Evolutionary conservation across 2,329 filamentous ascomycete genomes (phyloP).

Genomic region (Fusarium mundagurra): DNA sequence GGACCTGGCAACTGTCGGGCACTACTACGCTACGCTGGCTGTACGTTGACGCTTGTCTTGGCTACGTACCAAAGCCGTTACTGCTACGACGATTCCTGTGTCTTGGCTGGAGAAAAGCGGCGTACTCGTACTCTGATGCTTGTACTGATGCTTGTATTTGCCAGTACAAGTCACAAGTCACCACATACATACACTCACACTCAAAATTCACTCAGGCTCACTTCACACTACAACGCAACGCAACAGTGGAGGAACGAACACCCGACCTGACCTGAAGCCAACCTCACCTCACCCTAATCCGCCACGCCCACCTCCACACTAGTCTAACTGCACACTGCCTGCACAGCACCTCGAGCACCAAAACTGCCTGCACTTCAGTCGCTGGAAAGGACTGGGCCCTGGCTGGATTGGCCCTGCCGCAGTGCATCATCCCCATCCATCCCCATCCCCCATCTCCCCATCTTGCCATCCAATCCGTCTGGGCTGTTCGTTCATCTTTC

Average conservation of each 20-base stretch:
- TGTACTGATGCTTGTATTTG: slow-evolving; percentile 2
- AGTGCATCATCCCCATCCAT: slow-evolving; percentile 39
- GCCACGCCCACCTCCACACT: slow-evolving; percentile 43
- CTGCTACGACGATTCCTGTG: slow-evolving; percentile 14
- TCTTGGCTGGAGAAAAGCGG: background rate
- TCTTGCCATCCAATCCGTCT: slow-evolving; percentile 34
- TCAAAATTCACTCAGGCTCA: slow-evolving; percentile 1
- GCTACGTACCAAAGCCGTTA: slow-evolving; percentile 27
- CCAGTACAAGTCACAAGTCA: background rate
- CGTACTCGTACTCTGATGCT: slow-evolving; percentile 29
- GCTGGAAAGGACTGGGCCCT: background rate
- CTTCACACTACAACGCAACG: slow-evolving; percentile 8
- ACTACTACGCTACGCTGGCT: slow-evolving; percentile 24
- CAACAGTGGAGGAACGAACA: slow-evolving; percentile 32
- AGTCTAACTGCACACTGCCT: slow-evolving; percentile 5
- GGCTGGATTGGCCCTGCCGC: background rate
- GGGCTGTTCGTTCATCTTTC: slow-evolving; percentile 17
- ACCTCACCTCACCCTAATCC: background rate
- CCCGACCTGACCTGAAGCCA: slow-evolving; percentile 21
- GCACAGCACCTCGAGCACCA: slow-evolving; percentile 5
- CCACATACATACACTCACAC: background rate
- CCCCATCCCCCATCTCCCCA: slow-evolving; percentile 43
- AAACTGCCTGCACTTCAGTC: background rate
- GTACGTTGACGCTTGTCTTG: slow-evolving; percentile 15
- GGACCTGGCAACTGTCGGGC: slow-evolving; percentile 28